Percentiles rank a stretch among this genome's conserved stretches.
phyloP scores from a whole-genome alignment of 129 eudicot species.

The Pseudognaphalium luteoalbum region DNA sequence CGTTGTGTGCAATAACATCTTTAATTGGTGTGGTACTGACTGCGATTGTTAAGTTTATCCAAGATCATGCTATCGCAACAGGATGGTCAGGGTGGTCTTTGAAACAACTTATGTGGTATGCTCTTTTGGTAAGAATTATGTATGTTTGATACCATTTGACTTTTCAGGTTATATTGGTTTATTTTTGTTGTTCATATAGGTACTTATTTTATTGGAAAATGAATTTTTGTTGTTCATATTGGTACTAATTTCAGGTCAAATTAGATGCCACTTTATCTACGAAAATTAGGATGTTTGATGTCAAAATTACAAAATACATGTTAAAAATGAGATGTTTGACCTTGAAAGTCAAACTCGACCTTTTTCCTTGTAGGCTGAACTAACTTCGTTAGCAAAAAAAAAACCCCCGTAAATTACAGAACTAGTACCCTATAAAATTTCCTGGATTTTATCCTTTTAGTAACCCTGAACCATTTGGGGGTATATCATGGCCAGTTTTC shows the following conservation, averaged over 20 bases:
- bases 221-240: neutral
- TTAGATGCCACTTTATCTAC: too few relatives aligned
- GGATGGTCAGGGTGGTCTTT: neutral
- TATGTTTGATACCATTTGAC: neutral
- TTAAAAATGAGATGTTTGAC: too few relatives aligned
- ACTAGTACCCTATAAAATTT: too few relatives aligned
- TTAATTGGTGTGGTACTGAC: neutral
- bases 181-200: neutral
- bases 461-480: too few relatives aligned
- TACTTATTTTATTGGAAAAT: neutral
- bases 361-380: too few relatives aligned
- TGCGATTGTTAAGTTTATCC: neutral
- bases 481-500: too few relatives aligned
- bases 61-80: neutral
- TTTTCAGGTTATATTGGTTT: neutral
- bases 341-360: too few relatives aligned
- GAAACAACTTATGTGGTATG: neutral
- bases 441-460: too few relatives aligned
- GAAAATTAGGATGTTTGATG: too few relatives aligned
- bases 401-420: too few relatives aligned
- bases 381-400: too few relatives aligned
- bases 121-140: neutral
- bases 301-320: too few relatives aligned
- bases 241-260: neutral
- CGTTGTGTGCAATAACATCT: neutral